These are phyloP conservation scores for Fonsecaea monophora DNA, from an alignment of 2,329 filamentous ascomycete species.

Conservation along the genomic window DNA sequence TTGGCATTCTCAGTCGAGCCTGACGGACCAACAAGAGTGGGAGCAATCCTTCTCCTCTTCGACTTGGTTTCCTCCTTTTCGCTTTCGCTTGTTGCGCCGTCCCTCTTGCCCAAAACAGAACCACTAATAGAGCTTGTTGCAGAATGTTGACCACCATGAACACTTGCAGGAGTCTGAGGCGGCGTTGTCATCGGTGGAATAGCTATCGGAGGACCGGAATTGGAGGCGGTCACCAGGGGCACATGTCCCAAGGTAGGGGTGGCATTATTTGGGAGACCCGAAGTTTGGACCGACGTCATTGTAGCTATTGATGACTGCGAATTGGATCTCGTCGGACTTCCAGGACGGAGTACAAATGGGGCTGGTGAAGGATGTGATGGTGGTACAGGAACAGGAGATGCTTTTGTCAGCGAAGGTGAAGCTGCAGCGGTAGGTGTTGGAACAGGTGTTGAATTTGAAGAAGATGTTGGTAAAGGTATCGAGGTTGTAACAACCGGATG, in stretches of 20 bases:
- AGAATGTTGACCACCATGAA: slow-evolving; percentile 55
- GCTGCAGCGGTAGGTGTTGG: slow-evolving; percentile 73
- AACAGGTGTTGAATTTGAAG: slow-evolving; percentile 67
- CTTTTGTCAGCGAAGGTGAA: slow-evolving; percentile 63
- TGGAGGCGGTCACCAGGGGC: slow-evolving; percentile 76
- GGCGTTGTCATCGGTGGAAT: slow-evolving; percentile 81
- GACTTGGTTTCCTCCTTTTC: slow-evolving; percentile 47
- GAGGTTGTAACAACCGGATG: slow-evolving; percentile 43
- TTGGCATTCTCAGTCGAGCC: slow-evolving; percentile 25
- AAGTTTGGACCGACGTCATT: slow-evolving; percentile 54
- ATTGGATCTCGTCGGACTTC: slow-evolving; percentile 83
- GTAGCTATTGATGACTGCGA: slow-evolving; percentile 82
- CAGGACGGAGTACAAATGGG: slow-evolving; percentile 64
- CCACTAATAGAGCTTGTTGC: slow-evolving; percentile 61
- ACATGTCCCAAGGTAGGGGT: slow-evolving; percentile 78
- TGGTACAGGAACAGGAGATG: slow-evolving; percentile 66
- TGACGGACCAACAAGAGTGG: slow-evolving; percentile 41
- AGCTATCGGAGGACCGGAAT: slow-evolving; percentile 60
- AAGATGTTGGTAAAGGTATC: slow-evolving; percentile 48
- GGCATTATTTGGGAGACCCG: slow-evolving; percentile 72
- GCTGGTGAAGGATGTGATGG: slow-evolving; percentile 62
- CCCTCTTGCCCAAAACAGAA: slow-evolving; percentile 62
- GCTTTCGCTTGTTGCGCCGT: slow-evolving; percentile 51
- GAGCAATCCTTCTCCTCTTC: slow-evolving; percentile 45
- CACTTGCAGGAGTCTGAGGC: slow-evolving; percentile 77